Percentiles rank a stretch among this genome's conserved stretches.
Conservation (phyloP, 768 basidiomycete species). For the Lactarius akahatsu region DNA sequence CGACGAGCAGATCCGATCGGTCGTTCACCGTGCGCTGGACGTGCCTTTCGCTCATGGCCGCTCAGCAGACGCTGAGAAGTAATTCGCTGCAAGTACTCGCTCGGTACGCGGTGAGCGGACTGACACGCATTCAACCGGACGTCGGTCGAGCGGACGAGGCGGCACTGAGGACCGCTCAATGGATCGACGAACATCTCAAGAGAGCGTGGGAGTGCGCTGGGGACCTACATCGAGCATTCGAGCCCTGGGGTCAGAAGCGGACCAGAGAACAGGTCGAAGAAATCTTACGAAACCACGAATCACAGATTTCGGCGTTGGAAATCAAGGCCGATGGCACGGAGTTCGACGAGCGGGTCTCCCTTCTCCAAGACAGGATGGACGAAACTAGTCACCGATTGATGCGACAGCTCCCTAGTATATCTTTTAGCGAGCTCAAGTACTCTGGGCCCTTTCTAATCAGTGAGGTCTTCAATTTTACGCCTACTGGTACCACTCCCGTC, state of each 20-base stretch:
- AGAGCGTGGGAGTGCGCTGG: background rate
- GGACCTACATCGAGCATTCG: conserved; percentile 9
- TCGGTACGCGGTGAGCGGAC: background rate
- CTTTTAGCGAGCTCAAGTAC: too few relatives aligned
- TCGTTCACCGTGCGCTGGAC: conserved; percentile 3
- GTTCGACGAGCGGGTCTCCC: background rate
- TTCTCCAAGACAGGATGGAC: conserved; percentile 9
- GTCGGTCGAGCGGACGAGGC: background rate
- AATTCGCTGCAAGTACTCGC: background rate
- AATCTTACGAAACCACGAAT: background rate
- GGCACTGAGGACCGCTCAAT: background rate
- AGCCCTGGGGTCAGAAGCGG: background rate
- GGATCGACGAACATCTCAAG: conserved; percentile 4
- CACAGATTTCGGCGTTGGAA: conserved; percentile 2
- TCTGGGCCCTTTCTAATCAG: too few relatives aligned
- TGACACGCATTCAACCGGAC: background rate
- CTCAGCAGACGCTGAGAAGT: background rate
- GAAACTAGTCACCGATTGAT: conserved; percentile 1
- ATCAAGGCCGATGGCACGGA: background rate
- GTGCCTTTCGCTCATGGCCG: conserved; percentile 10
- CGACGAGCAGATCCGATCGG: background rate
- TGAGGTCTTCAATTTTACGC: too few relatives aligned
- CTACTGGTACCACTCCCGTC: too few relatives aligned
- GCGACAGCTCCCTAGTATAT: conserved; percentile 8
- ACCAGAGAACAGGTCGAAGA: background rate